Conservation (phyloP, 306 rosid species). For the Fragaria ananassa region DNA sequence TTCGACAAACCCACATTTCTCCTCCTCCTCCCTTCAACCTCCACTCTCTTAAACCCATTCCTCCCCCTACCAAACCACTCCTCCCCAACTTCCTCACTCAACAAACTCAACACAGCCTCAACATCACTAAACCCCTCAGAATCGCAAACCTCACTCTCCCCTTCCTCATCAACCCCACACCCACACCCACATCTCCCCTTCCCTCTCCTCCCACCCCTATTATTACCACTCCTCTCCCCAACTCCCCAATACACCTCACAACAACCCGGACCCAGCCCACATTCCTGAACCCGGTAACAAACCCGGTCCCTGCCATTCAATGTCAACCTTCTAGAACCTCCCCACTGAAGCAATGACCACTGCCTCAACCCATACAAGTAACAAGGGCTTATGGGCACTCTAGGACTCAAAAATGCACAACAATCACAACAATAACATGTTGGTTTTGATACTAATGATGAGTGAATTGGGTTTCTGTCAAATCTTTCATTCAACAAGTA, state of each 20-base stretch:
- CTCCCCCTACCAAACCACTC: constrained; percentile 31
- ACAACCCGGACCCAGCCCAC: constrained; percentile 34
- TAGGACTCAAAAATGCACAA: constrained; percentile 42
- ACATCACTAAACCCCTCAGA: constrained; percentile 41
- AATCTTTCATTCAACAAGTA: constrained; percentile 51
- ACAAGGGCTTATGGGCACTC: constrained; percentile 40
- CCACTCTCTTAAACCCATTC: constrained; percentile 38
- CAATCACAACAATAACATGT: constrained; percentile 45
- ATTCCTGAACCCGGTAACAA: constrained; percentile 39
- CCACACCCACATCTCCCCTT: constrained; percentile 31
- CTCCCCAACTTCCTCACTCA: constrained; percentile 62
- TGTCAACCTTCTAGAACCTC: constrained; percentile 66
- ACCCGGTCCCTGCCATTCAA: constrained; percentile 45
- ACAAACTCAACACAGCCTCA: constrained; percentile 65
- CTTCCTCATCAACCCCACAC: constrained; percentile 37
- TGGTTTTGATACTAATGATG: constrained; percentile 24
- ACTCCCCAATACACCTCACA: constrained; percentile 37
- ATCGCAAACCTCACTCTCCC: constrained; percentile 30
- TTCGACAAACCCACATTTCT: constrained; percentile 39
- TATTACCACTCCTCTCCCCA: constrained; percentile 39
- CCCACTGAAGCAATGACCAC: constrained; percentile 65
- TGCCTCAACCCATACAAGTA: constrained; percentile 74
- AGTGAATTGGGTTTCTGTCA: constrained; percentile 44
- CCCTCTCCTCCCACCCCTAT: constrained; percentile 45
- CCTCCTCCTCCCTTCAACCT: constrained; percentile 35